Evolutionary conservation across 2,329 filamentous ascomycete genomes (phyloP).

Genomic region (Metarhizium sp.): DNA sequence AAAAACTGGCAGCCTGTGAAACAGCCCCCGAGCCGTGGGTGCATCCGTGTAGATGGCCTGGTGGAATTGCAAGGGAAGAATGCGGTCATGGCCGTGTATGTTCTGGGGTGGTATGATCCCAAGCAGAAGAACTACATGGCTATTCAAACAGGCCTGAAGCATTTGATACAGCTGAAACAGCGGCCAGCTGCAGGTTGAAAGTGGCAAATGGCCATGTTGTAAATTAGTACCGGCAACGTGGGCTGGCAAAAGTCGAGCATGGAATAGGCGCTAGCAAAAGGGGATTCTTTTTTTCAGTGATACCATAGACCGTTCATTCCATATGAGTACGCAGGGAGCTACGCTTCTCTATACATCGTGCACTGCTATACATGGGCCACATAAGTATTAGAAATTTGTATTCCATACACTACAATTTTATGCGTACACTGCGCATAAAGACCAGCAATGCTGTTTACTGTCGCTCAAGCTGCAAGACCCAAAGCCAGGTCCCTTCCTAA

Average conservation of each 20-base stretch:
- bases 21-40: constrained; percentile 38
- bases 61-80: constrained; percentile 41
- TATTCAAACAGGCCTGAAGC: constrained; percentile 32
- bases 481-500: background rate
- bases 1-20: constrained; percentile 37
- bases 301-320: constrained; percentile 14
- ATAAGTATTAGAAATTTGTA: background rate
- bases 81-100: constrained; percentile 40
- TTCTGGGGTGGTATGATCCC: constrained; percentile 45
- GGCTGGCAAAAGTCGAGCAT: constrained; percentile 1
- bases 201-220: background rate
- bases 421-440: background rate
- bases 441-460: background rate
- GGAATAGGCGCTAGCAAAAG: constrained; percentile 5
- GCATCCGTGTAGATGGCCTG: constrained; percentile 42
- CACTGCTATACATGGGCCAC: background rate
- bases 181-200: constrained; percentile 21
- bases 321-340: background rate
- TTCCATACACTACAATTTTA: background rate
- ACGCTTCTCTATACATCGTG: background rate
- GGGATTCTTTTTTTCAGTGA: constrained; percentile 11
- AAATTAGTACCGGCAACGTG: background rate
- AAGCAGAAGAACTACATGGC: constrained; percentile 36
- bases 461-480: background rate
- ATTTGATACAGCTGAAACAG: constrained; percentile 32